phyloP scores from a whole-genome alignment of 352 stramenopile species.

The Phytopythium vexans region DNA sequence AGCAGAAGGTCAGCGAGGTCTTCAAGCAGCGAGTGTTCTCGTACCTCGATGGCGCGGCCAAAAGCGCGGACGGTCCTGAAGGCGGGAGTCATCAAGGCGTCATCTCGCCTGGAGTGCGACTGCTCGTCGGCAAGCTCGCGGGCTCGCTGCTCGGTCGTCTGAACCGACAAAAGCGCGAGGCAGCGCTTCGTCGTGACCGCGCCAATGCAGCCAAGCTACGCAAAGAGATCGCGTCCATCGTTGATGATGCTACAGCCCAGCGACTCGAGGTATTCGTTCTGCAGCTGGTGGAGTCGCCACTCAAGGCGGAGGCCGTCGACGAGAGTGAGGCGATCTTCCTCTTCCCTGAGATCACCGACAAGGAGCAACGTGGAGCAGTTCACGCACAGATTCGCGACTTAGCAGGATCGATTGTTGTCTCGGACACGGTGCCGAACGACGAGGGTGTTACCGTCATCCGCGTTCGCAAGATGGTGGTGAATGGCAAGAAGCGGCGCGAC shows the following conservation, averaged over 20 bases:
- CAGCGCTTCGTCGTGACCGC: conserved; percentile 26
- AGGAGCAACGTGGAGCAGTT: conserved; percentile 80
- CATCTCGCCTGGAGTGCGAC: conserved; percentile 32
- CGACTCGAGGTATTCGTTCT: conserved; percentile 42
- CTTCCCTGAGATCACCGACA: conserved; percentile 74
- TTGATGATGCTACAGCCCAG: conserved; percentile 35
- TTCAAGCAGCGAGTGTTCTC: conserved; percentile 75
- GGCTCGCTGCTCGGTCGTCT: conserved; percentile 55
- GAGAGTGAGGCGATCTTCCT: conserved; percentile 44
- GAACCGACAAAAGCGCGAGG: conserved; percentile 58
- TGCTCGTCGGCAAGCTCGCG: conserved; percentile 57
- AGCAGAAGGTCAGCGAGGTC: conserved; percentile 68
- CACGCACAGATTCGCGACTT: conserved; percentile 84
- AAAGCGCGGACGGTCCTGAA: conserved; percentile 5
- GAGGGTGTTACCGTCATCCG: conserved; percentile 58
- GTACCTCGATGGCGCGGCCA: conserved; percentile 47
- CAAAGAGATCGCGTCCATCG: conserved; percentile 38
- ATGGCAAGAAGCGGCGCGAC: conserved; percentile 84
- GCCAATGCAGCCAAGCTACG: conserved; percentile 42
- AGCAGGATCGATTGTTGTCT: conserved; percentile 62
- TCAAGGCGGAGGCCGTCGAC: not conserved
- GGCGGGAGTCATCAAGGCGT: conserved; percentile 12
- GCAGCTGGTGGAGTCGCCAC: conserved; percentile 25
- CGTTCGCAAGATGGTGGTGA: conserved; percentile 78
- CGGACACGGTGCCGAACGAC: conserved; percentile 81